Evolutionary conservation across 495 filamentous ascomycete genomes (phyloP), one percentile per base, ranked within the genome.

Genomic region (Ramalina peruviana): DNA sequence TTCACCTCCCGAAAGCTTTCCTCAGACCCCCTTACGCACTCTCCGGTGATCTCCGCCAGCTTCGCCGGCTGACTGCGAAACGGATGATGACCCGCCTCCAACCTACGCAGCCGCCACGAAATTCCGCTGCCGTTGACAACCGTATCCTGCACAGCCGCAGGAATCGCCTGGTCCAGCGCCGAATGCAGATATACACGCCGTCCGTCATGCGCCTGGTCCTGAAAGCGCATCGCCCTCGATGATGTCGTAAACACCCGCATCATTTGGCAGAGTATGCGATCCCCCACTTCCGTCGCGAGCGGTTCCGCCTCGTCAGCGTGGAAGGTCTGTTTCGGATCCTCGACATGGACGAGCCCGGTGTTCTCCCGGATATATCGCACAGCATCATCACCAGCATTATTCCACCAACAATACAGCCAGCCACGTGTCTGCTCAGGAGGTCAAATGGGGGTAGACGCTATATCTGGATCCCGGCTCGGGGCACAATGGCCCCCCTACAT

Each of bases 221-320:
- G 36, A 26, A 27, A 54, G 25, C 15, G 33, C 12, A 36, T 36
- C 16, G 38, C 40, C 13, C 38, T 33, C 11, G 42, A 20, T 27
- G 53, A 40, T 16, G 53, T 39, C 33, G 15, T 55, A 15, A 55
- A 40, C 2, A 48, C 36, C 12, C 50, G 48, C 11, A 52, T 20
- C 17, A 49, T 48, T 30, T 55, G 53, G 23, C 30, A n/a, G 25
- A 16, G 26, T 36, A 54, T 37, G 10, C 39, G 27, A 17, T 33
- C 21, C 13, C 40, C 27, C 12, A 47, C 52, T 47, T 51, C 23
- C n/a, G 47, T 43, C 3, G 47, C 52, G 42, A 54, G n/a, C 13
- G 47, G 52, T 39, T 54, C 48, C 7, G 36, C 15, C 12, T 51
- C 52, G 20, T 54, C 52, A 20, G 52, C 48, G 48, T 54, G 50